These are phyloP conservation scores for Fusarium beomiforme DNA, from an alignment of 2,329 filamentous ascomycete species.

Conservation along the genomic window DNA sequence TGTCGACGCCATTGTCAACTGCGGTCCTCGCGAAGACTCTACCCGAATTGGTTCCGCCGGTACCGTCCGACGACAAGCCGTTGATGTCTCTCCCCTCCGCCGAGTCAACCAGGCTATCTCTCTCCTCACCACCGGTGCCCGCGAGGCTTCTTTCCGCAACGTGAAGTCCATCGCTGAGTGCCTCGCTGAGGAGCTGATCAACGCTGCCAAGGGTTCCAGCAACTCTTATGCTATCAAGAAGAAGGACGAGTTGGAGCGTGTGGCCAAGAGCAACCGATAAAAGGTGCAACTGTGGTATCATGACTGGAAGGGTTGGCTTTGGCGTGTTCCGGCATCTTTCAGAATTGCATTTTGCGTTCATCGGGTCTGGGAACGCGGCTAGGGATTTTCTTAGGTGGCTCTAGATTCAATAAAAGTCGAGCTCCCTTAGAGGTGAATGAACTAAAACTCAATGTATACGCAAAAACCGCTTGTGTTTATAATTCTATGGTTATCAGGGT, in stretches of 20 bases:
- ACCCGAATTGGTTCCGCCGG: conserved; percentile 99
- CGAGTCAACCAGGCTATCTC: conserved; percentile 99
- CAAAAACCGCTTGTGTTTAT: conserved; percentile 5
- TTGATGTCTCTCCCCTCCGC: conserved; percentile 99
- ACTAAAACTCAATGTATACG: conserved; percentile 35
- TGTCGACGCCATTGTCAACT: conserved; percentile 99
- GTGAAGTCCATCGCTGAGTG: conserved; percentile 99
- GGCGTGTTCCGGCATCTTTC: conserved; percentile 59
- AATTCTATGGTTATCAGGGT: neutral
- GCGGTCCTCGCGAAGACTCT: conserved; percentile 99
- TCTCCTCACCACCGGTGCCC: conserved; percentile 98
- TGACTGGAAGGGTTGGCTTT: conserved; percentile 53
- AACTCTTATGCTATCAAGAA: conserved; percentile 99
- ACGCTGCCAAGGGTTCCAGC: conserved; percentile 99
- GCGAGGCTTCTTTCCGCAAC: conserved; percentile 99
- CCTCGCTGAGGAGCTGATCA: conserved; percentile 99
- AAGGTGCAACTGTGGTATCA: conserved; percentile 54
- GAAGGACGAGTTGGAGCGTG: conserved; percentile 99
- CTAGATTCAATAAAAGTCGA: conserved; percentile 57
- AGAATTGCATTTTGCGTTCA: conserved; percentile 60
- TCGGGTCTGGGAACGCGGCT: conserved; percentile 57
- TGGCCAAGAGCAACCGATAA: conserved; percentile 99
- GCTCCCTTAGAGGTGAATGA: conserved; percentile 53
- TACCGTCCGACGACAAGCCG: conserved; percentile 99
- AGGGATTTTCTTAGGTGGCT: conserved; percentile 55